Base-by-base conservation (phyloP, 306 rosid species). In the Cucurbita maxima region DNA sequence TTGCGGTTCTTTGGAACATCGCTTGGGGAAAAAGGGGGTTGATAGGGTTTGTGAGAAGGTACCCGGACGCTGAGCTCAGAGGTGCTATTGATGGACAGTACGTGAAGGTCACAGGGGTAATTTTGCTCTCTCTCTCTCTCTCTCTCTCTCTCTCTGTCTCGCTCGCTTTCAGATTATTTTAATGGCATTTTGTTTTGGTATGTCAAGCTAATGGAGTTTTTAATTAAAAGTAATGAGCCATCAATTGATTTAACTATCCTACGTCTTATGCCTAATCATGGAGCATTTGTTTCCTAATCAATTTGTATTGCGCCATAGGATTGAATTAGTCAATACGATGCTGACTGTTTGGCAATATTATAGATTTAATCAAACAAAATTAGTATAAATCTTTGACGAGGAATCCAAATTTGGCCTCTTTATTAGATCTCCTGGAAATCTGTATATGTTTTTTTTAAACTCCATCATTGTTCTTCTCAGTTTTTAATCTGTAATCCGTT, bases 61-160 rank as follows among this genome's bases (percentile, higher is more conserved):
- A 84, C 51, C 97, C 97, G 57, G 96, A 94, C 76, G 92, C 95
- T 71, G 96, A 91, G 81, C 91, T 94, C 51, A 89, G 99, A 78
- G 96, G 97, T 51, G 97, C 99, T 78, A 78, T 79, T 79, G 92
- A 89, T 83, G 99, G 99, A 75, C 97, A 94, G 80, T 94, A 84
- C 79, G 97, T 94, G 76, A 94, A 94, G 91, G 97, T 94, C 71
- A 94, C 99, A 1, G 99, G 99, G 99, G 99, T 92, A 92, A 81
- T 78, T 78, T 80, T 19, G 55, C 37, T 36, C 18, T 34, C 47
- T 30, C 34, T 30, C 34, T 30, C 34, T 30, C 34, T 30, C 34
- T 30, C 3, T 30, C 34, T 25, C 30, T 25, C 38, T 10, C 5
- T 25, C 30, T 25, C 38, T 10, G 3, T 1, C 30, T 30, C 34